A percentile compares a stretch with the other conserved stretches of the same genome.
Evolutionary conservation across 2,329 filamentous ascomycete genomes (phyloP).

Genomic region (Calonectria pseudoreteaudii): DNA sequence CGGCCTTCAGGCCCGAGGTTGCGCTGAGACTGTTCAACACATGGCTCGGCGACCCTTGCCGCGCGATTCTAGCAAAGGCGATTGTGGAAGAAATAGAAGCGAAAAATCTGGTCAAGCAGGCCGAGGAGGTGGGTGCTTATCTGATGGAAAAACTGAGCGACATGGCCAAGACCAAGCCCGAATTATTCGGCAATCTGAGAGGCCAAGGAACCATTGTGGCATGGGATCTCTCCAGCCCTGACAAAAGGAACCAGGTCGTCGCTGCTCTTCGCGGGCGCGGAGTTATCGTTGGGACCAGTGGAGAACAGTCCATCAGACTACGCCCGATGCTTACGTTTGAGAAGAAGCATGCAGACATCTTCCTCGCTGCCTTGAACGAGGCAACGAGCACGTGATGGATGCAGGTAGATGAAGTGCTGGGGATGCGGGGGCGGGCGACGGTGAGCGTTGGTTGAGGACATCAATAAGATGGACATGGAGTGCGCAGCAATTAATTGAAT

Average conservation of each 20-base stretch:
- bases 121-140: constrained; percentile 2
- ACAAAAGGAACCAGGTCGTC: constrained; percentile 11
- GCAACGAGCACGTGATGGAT: background rate
- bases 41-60: constrained; percentile 94
- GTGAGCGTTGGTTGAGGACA: background rate
- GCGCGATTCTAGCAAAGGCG: constrained; percentile 83
- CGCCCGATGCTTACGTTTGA: constrained; percentile 15
- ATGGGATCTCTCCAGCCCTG: constrained; percentile 3
- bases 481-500: background rate
- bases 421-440: too few relatives aligned
- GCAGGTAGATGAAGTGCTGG: background rate
- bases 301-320: constrained; percentile 6
- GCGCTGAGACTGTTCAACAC: constrained; percentile 97
- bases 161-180: background rate
- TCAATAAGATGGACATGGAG: background rate
- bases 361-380: background rate
- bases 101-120: constrained; percentile 5
- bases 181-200: constrained; percentile 6
- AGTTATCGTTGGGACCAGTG: constrained; percentile 9
- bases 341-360: constrained; percentile 16
- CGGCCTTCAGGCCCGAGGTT: constrained; percentile 84
- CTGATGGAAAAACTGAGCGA: background rate
- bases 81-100: constrained; percentile 80
- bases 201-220: constrained; percentile 17
- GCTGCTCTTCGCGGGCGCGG: constrained; percentile 6